These are phyloP conservation scores for Starmerella sp. DNA, from an alignment of 805 yeast genomes.

Conservation along the genomic window DNA sequence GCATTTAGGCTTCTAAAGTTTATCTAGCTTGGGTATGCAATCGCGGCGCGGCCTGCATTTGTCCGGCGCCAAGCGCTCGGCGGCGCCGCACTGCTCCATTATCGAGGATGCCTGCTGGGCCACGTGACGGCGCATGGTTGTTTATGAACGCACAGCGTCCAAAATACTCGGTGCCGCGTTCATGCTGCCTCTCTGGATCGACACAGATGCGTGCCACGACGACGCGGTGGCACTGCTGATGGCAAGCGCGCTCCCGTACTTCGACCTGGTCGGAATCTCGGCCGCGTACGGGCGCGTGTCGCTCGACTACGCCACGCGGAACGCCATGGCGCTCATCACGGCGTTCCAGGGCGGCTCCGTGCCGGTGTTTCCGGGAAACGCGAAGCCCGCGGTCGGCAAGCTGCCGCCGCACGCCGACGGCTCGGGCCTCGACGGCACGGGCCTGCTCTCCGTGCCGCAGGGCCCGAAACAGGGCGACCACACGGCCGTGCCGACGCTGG, in stretches of 20 bases:
- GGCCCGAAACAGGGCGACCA: slow-evolving; percentile 27
- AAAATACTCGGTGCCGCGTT: background rate
- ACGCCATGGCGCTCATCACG: slow-evolving; percentile 56
- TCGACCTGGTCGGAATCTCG: slow-evolving; percentile 55
- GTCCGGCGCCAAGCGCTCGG: no score
- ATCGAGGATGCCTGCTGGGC: background rate
- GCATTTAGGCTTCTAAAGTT: no score
- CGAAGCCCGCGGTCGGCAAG: slow-evolving; percentile 35
- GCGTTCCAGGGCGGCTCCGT: slow-evolving; percentile 39
- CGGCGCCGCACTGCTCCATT: no score
- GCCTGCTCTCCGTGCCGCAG: slow-evolving; percentile 42
- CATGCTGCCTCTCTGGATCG: slow-evolving; percentile 66
- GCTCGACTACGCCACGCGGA: slow-evolving; percentile 51
- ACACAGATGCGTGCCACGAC: slow-evolving; percentile 89
- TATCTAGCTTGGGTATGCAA: no score
- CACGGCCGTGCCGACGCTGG: slow-evolving; percentile 34
- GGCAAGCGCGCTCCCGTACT: slow-evolving; percentile 48
- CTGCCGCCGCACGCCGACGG: slow-evolving; percentile 64
- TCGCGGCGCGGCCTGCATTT: no score
- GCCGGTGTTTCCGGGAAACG: slow-evolving; percentile 59
- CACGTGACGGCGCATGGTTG: background rate
- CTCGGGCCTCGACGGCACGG: slow-evolving; percentile 69
- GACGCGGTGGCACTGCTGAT: slow-evolving; percentile 68
- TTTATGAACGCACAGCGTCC: background rate
- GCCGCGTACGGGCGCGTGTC: slow-evolving; percentile 67